phyloP scores from a whole-genome alignment of 2,329 filamentous ascomycete species.

The Calycina marina region DNA sequence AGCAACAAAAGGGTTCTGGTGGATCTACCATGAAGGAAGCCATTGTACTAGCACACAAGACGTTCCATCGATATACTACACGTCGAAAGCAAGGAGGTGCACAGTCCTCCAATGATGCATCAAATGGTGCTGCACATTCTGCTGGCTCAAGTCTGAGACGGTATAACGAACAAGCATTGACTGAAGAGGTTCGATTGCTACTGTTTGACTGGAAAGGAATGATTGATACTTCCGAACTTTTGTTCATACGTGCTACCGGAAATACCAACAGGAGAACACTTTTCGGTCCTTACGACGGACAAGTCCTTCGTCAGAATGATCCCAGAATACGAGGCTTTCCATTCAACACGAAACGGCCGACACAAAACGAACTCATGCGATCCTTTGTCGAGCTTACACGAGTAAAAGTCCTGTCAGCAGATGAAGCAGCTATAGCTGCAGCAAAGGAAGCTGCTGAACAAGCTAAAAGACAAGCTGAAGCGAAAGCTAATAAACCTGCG shows the following conservation, averaged over 20 bases:
- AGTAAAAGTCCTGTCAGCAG: slow-evolving; percentile 68
- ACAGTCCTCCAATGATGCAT: slow-evolving; percentile 83
- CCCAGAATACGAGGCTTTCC: slow-evolving; percentile 73
- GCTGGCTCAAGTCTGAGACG: slow-evolving; percentile 79
- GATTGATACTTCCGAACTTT: slow-evolving; percentile 68
- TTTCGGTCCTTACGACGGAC: slow-evolving; percentile 82
- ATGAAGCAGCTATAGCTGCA: slow-evolving; percentile 43
- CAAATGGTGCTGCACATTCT: slow-evolving; percentile 89
- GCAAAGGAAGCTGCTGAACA: slow-evolving; percentile 33
- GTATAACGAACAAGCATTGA: slow-evolving; percentile 85
- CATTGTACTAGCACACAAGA: slow-evolving; percentile 86
- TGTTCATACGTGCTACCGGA: slow-evolving; percentile 85
- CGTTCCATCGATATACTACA: slow-evolving; percentile 94
- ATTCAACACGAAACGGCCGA: slow-evolving; percentile 82
- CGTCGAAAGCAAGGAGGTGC: slow-evolving; percentile 90
- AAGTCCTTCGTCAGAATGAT: slow-evolving; percentile 69
- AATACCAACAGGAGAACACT: slow-evolving; percentile 73
- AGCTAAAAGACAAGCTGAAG: slow-evolving; percentile 27
- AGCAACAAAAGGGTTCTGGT: slow-evolving; percentile 51
- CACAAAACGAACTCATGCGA: slow-evolving; percentile 87
- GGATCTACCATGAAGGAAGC: slow-evolving; percentile 72
- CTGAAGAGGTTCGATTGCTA: slow-evolving; percentile 73
- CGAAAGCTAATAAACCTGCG: slow-evolving; percentile 31
- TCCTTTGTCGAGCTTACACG: slow-evolving; percentile 88
- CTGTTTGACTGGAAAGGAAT: slow-evolving; percentile 73